phyloP scores from a whole-genome alignment of 2,329 filamentous ascomycete genomes.

The Alternaria atra region DNA sequence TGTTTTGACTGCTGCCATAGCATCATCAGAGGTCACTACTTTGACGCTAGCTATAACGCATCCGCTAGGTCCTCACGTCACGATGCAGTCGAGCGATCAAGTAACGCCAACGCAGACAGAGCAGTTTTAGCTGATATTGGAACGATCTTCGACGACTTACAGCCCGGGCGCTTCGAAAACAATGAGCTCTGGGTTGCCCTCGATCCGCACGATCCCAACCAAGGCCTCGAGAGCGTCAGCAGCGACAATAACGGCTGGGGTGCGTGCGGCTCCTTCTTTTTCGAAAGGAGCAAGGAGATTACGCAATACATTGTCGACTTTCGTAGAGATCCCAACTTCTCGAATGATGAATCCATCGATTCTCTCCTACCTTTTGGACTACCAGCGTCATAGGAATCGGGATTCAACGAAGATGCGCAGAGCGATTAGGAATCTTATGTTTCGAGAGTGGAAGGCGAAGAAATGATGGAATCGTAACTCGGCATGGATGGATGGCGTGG shows the following conservation, averaged over 20 bases:
- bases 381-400: not conserved
- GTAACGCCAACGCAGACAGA: too few relatives aligned
- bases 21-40: too few relatives aligned
- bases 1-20: too few relatives aligned
- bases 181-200: not conserved
- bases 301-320: constrained; percentile 1
- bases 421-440: not conserved
- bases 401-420: not conserved
- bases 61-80: too few relatives aligned
- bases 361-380: not conserved
- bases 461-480: not conserved
- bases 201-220: not conserved
- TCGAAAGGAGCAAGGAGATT: not conserved
- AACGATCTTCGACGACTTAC: not conserved
- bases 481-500: not conserved
- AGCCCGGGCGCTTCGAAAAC: not conserved
- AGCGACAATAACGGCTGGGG: not conserved
- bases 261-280: not conserved
- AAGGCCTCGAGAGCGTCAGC: not conserved
- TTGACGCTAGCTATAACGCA: too few relatives aligned
- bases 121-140: too few relatives aligned
- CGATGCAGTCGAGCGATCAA: too few relatives aligned
- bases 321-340: not conserved
- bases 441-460: not conserved
- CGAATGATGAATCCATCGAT: not conserved